phyloP scores from a whole-genome alignment of 768 basidiomycete genomes.

The Amyloporia xantha region DNA sequence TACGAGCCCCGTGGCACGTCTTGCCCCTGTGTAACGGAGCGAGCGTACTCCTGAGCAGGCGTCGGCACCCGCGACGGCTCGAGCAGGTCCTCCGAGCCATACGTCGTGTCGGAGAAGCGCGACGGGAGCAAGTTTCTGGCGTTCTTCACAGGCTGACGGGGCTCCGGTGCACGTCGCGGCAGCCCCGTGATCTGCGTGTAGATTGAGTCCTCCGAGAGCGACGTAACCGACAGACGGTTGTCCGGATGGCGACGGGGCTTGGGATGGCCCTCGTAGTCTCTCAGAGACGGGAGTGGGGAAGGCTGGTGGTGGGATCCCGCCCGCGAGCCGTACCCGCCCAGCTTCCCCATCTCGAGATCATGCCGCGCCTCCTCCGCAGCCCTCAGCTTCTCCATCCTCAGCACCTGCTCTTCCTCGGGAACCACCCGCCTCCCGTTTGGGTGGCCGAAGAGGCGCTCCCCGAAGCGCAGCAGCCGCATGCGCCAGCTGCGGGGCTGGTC shows the following conservation, averaged over 20 bases:
- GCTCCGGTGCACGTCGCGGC: constrained; percentile 55
- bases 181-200: constrained; percentile 67
- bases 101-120: constrained; percentile 43
- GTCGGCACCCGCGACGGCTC: constrained; percentile 30
- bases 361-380: constrained; percentile 46
- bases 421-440: constrained; percentile 18
- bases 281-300: constrained; percentile 35
- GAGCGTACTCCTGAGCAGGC: constrained; percentile 57
- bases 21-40: constrained; percentile 33
- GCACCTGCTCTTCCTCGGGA: constrained; percentile 33
- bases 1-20: constrained; percentile 11
- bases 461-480: constrained; percentile 46
- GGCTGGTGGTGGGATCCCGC: constrained; percentile 33
- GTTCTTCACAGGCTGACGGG: constrained; percentile 64
- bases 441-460: constrained; percentile 54
- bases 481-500: constrained; percentile 47
- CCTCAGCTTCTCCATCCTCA: constrained; percentile 43
- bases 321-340: constrained; percentile 21
- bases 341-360: constrained; percentile 30
- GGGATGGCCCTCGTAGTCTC: constrained; percentile 18
- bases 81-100: constrained; percentile 30
- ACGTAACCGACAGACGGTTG: background rate
- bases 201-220: constrained; percentile 43
- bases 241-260: background rate
- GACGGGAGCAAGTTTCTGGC: constrained; percentile 32